Evolutionary conservation across 371 early-diverging fungal genomes (phyloP).

Genomic region (Rozella allomycis): DNA sequence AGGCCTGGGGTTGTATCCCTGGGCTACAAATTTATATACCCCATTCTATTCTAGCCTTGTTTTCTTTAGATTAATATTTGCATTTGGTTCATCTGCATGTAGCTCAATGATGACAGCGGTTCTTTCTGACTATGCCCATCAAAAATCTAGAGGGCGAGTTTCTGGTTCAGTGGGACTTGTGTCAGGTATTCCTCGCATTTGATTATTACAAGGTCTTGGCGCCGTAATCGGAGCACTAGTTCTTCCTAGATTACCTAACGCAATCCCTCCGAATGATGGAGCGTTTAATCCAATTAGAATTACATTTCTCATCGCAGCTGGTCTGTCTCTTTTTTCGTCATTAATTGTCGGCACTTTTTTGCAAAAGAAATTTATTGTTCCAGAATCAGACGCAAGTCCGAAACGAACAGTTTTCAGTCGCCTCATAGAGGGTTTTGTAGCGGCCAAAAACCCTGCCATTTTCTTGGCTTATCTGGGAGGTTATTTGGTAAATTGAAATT

Average conservation of each 20-base stretch:
- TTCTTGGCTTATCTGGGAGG: slow-evolving; percentile 33
- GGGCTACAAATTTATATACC: slow-evolving; percentile 14
- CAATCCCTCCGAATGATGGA: slow-evolving; percentile 4
- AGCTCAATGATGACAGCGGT: slow-evolving; percentile 42
- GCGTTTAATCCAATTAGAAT: no score
- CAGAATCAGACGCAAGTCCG: no score
- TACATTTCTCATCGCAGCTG: no score
- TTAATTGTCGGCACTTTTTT: no score
- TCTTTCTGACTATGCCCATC: slow-evolving; percentile 13
- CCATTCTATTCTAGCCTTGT: slow-evolving; percentile 26
- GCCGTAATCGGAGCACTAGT: slow-evolving; percentile 19
- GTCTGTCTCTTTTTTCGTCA: no score
- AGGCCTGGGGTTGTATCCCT: slow-evolving; percentile 16
- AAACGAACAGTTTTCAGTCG: no score
- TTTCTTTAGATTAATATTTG: slow-evolving; percentile 29
- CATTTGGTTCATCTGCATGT: slow-evolving; percentile 41
- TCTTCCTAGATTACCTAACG: slow-evolving; percentile 14
- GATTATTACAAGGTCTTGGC: slow-evolving; percentile 13
- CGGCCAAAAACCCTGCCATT: slow-evolving; percentile 31
- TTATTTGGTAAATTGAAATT: slow-evolving; percentile 22
- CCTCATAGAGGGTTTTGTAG: no score
- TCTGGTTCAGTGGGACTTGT: slow-evolving; percentile 4
- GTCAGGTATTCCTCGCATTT: slow-evolving; percentile 6
- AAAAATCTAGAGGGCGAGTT: slow-evolving; percentile 12
- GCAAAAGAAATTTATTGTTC: no score